These are phyloP conservation scores for Kregervanrija delftensis DNA, from an alignment of 805 yeast species.

Conservation along the genomic window DNA sequence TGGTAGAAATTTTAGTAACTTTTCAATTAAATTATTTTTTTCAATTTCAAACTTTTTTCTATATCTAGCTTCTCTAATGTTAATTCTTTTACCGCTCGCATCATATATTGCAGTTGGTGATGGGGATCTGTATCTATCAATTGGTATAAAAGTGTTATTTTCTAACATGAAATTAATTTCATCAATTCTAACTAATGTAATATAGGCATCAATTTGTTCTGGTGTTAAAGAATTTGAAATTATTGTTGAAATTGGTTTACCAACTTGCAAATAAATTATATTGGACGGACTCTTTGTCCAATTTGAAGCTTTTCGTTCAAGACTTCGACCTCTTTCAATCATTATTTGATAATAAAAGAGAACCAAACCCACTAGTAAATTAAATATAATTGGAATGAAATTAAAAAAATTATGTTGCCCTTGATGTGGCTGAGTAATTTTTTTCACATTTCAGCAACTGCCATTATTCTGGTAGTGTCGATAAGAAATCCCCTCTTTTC, in stretches of 20 bases:
- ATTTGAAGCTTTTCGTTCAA: neutral
- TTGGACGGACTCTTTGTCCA: conserved; percentile 14
- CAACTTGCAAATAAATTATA: conserved; percentile 9
- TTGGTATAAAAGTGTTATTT: conserved; percentile 41
- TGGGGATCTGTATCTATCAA: conserved; percentile 48
- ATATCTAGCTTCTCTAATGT: conserved; percentile 71
- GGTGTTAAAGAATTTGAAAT: conserved; percentile 38
- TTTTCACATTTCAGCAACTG: neutral
- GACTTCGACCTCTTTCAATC: conserved; percentile 7
- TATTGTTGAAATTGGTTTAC: conserved; percentile 11
- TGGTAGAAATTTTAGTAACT: conserved; percentile 66
- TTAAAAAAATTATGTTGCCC: neutral
- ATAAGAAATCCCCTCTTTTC: no score
- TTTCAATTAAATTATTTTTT: conserved; percentile 70
- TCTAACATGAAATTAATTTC: conserved; percentile 64
- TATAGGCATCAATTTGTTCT: conserved; percentile 78
- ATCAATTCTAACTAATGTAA: conserved; percentile 63
- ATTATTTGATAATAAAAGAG: neutral
- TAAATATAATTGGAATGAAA: neutral
- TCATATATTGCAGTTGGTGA: conserved; percentile 95
- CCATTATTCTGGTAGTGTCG: no score
- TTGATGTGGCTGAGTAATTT: neutral
- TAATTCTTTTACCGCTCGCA: conserved; percentile 70
- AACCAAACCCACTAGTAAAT: no score
- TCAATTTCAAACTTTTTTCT: conserved; percentile 64